These are phyloP conservation scores for Lactuca sativa DNA, from an alignment of 129 eudicot species.

Conservation along the genomic window DNA sequence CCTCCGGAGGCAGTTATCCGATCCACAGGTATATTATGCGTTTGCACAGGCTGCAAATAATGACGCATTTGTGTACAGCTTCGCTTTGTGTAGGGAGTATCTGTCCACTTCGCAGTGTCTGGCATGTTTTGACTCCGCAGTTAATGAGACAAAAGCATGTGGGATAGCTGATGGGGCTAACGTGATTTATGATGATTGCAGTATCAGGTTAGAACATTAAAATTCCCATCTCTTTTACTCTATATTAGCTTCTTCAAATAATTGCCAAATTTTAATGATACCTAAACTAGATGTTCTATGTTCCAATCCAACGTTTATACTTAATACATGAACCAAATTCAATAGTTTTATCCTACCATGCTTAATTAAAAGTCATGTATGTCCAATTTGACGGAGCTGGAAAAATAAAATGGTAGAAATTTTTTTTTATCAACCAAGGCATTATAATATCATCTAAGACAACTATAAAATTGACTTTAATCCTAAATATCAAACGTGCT, in stretches of 20 bases:
- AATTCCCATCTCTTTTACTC: neutral
- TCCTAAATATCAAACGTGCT: too few species aligned
- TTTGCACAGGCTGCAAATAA: slow-evolving; percentile 33
- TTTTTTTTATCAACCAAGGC: too few species aligned
- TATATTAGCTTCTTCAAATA: neutral
- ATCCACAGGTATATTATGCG: slow-evolving; percentile 37
- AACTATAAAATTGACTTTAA: too few species aligned
- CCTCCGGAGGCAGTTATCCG: slow-evolving; percentile 42
- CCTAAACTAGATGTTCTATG: neutral
- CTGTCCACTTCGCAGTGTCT: slow-evolving; percentile 43
- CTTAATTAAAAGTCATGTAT: too few species aligned
- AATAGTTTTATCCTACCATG: too few species aligned
- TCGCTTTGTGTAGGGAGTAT: slow-evolving; percentile 52
- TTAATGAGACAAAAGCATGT: slow-evolving; percentile 36
- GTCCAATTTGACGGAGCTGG: too few species aligned
- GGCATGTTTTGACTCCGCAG: slow-evolving; percentile 52
- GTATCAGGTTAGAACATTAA: slow-evolving; percentile 39
- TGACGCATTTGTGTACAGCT: slow-evolving; percentile 38
- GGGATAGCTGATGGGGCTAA: slow-evolving; percentile 41
- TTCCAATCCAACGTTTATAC: too few species aligned
- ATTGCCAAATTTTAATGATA: neutral
- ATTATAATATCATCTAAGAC: too few species aligned
- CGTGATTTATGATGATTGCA: slow-evolving; percentile 50
- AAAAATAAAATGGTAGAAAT: too few species aligned
- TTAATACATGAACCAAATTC: too few species aligned